phyloP scores from a whole-genome alignment of 306 rosid species.

The Senna tora region DNA sequence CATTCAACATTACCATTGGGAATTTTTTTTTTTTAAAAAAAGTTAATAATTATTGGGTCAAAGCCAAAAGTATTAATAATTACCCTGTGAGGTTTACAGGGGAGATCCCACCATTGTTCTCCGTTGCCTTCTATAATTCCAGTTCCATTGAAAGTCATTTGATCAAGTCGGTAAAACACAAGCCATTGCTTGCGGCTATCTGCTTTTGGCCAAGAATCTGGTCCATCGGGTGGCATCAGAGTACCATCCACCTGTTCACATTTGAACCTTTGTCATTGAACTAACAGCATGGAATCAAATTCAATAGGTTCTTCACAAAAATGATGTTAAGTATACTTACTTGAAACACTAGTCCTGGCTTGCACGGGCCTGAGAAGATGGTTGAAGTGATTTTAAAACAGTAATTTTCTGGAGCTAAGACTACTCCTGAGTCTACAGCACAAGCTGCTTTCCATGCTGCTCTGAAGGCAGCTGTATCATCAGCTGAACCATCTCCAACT shows the following conservation, averaged over 20 bases:
- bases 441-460: constrained; percentile 97
- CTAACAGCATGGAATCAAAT: neutral
- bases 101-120: constrained; percentile 94
- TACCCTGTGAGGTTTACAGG: constrained; percentile 99
- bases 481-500: constrained; percentile 82
- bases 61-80: neutral
- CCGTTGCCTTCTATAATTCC: constrained; percentile 97
- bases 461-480: constrained; percentile 77
- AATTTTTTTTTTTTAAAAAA: neutral
- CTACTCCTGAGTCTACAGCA: constrained; percentile 69
- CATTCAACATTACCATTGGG: neutral
- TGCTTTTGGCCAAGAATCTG: constrained; percentile 72
- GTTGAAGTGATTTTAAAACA: constrained; percentile 82
- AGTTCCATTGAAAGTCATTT: constrained; percentile 78
- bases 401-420: constrained; percentile 64
- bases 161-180: constrained; percentile 79
- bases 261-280: constrained; percentile 12
- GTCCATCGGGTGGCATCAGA: constrained; percentile 94
- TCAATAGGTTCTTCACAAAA: neutral
- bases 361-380: constrained; percentile 92
- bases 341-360: constrained; percentile 86
- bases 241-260: constrained; percentile 79
- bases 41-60: neutral
- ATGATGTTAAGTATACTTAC: constrained; percentile 46
- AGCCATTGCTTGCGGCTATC: constrained; percentile 89